Base-by-base conservation (phyloP, 2,329 filamentous ascomycete genomes). In the Cladosporium phlei region DNA sequence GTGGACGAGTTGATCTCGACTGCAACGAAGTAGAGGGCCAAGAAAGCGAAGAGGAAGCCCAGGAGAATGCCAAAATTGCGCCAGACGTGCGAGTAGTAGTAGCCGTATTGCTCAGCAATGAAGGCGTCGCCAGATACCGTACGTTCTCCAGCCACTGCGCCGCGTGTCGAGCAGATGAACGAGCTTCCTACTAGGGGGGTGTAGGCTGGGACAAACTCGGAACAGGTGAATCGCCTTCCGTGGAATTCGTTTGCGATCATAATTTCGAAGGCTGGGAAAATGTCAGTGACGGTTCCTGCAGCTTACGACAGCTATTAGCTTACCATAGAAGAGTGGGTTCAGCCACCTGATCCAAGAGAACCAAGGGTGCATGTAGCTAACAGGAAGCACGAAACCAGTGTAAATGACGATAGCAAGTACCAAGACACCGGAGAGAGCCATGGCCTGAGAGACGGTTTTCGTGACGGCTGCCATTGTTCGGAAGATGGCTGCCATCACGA, bases 401-500 rank as follows among this genome's bases (percentile, higher is more conserved):
- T 81, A 86, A 19, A 87, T 79, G 34, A 85, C 72, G 8, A 85
- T 73, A 1, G 69, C 72, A 2, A 79, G 59, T 2, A 79, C 70
- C 25, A 79, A 59, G 2, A 79, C 66, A 42, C 74, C 74, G 6
- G 74, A 72, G 27, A 77, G 68, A 2, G 74, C 69, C 66, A 86
- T 78, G 2, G 84, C 83, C 29, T 81, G 73, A 88, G 10, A 71
- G 85, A 34, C 85, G 84, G 0, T 89, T 88, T 57, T 66, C 88
- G 38, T 76, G 88, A 19, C 67, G 79, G 16, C 65, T 85, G 58
- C 86, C 17, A 84, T 69, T 9, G 75, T 76, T 10, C 81, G 71
- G 57, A 82, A 83, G 20, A 83, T 69, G 0, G 75, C 71, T 7
- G 76, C 77, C 64, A 83, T 60, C 25, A 59, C 57, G 30, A 84